Base-by-base conservation (phyloP, 495 filamentous ascomycete genomes). In the Thozetella sp. region DNA sequence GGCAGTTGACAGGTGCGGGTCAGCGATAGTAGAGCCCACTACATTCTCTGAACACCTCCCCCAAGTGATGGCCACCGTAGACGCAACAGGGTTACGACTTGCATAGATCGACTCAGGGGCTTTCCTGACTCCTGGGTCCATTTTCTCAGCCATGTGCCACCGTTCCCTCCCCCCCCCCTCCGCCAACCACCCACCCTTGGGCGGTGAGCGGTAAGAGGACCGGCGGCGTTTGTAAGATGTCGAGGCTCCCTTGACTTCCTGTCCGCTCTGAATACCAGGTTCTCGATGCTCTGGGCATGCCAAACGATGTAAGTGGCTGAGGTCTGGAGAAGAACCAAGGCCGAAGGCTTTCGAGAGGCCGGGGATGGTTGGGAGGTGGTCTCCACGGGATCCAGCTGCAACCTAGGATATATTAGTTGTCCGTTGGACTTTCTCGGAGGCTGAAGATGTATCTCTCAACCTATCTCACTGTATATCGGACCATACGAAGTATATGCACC, bases 351-450 rank as follows among this genome's bases (percentile, higher is more conserved):
- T 48, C 9, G 10, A 20, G 43, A 13, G 43, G 9, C 43, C 43
- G 43, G 43, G 43, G n/a, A 6, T 48, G 43, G 43, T 20, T 48
- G 43, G 43, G 43, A 48, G 43, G 4, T 48, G 4, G 43, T 48
- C 11, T 20, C 43, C 43, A n/a, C 43, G 43, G 20, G 12, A n/a
- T 15, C 43, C 4, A 20, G 4, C 43, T n/a, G n/a, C n/a, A n/a
- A n/a, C n/a, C n/a, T n/a, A n/a, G n/a, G n/a, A n/a, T 48, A 48
- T 48, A 48, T 48, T 48, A 48, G 20, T 15, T 37, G 43, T n/a
- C n/a, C n/a, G n/a, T 48, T 13, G 10, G 43, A n/a, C 43, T 10
- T 48, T n/a, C n/a, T n/a, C n/a, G n/a, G n/a, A n/a, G n/a, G n/a
- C n/a, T n/a, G n/a, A n/a, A n/a, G n/a, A n/a, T n/a, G n/a, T n/a